A percentile compares a stretch with the other conserved stretches of the same genome.
Conservation (phyloP, 2,329 filamentous ascomycete species). For the Alternaria consortialis region DNA sequence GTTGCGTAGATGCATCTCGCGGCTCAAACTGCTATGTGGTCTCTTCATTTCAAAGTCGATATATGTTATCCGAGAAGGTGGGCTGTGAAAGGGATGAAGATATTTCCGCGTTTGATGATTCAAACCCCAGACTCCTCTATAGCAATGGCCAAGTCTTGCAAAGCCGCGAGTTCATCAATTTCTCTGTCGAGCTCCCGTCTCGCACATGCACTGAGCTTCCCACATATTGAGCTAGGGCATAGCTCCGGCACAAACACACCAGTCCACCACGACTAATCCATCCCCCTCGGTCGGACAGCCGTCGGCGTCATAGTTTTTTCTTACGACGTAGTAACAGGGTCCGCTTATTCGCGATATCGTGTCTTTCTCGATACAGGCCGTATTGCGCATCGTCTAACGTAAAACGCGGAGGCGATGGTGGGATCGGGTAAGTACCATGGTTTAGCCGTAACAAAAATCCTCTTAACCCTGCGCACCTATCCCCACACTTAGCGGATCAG, state of each 20-base stretch:
- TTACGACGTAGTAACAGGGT: constrained; percentile 18
- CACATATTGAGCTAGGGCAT: constrained; percentile 25
- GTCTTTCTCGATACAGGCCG: background rate
- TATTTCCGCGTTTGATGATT: constrained; percentile 16
- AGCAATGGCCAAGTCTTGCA: constrained; percentile 34
- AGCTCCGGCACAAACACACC: constrained; percentile 16
- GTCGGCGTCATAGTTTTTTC: constrained; percentile 30
- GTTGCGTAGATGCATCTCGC: constrained; percentile 34
- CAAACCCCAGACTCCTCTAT: constrained; percentile 29
- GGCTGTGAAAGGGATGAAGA: constrained; percentile 12
- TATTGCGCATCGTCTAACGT: constrained; percentile 28
- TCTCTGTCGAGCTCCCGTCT: constrained; percentile 23
- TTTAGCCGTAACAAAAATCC: constrained; percentile 36
- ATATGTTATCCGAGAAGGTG: constrained; percentile 5
- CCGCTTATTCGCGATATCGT: constrained; percentile 2
- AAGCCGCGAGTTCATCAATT: constrained; percentile 16
- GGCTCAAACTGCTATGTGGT: constrained; percentile 5
- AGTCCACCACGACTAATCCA: constrained; percentile 16
- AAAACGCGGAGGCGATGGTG: constrained; percentile 19
- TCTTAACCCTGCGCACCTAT: constrained; percentile 6
- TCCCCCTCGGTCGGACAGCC: constrained; percentile 20
- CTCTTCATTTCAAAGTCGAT: constrained; percentile 8
- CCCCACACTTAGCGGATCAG: constrained; percentile 43
- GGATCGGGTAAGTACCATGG: constrained; percentile 20
- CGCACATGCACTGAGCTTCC: constrained; percentile 20